Evolutionary conservation across 768 basidiomycete genomes (phyloP).

Genomic region (Cubamyces lactineus): DNA sequence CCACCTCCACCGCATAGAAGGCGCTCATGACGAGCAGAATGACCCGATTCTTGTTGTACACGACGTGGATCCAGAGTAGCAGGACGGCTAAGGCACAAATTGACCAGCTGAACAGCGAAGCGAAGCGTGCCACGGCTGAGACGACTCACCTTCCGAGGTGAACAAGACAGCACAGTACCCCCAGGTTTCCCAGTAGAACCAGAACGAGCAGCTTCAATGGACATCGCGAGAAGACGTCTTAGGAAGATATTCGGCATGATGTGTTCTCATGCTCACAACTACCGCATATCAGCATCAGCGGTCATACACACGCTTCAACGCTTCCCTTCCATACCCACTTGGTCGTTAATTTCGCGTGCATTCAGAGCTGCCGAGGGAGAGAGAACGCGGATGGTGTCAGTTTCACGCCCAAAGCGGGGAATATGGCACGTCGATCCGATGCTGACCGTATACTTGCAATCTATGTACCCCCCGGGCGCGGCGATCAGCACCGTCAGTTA

Average conservation of each 20-base stretch:
- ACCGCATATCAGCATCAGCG: background rate
- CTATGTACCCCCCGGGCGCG: slow-evolving; percentile 2
- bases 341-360: slow-evolving; percentile 10
- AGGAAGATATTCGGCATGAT: background rate
- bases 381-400: background rate
- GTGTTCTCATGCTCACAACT: slow-evolving; percentile 18
- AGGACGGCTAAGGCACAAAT: slow-evolving; percentile 30
- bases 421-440: background rate
- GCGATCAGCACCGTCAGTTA: background rate
- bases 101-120: background rate
- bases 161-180: slow-evolving; percentile 30
- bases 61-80: slow-evolving; percentile 37
- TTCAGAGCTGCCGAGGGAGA: slow-evolving; percentile 15
- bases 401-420: background rate
- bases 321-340: slow-evolving; percentile 11
- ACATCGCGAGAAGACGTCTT: background rate
- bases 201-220: slow-evolving; percentile 30
- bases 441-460: slow-evolving; percentile 25
- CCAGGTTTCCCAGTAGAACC: slow-evolving; percentile 37
- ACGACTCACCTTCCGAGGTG: slow-evolving; percentile 22
- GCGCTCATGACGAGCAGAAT: slow-evolving; percentile 26
- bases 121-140: background rate
- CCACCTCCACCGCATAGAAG: slow-evolving; percentile 26
- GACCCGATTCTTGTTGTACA: slow-evolving; percentile 31
- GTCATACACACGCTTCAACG: background rate